Conservation (phyloP, 768 basidiomycete genomes). For the Tulasnella sp. region DNA sequence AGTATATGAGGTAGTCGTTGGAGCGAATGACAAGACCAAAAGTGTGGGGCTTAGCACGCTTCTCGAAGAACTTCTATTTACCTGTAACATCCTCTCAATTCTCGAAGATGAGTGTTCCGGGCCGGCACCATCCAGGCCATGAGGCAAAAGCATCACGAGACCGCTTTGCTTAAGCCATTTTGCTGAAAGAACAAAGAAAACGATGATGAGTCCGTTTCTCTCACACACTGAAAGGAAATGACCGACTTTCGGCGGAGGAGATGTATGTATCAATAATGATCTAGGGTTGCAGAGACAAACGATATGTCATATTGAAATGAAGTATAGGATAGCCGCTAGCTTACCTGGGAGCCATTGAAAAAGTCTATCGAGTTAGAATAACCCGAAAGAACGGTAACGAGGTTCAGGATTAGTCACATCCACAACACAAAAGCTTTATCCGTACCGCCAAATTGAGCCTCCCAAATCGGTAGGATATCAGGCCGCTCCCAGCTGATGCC, state of each 20-base stretch:
- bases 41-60: background rate
- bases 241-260: constrained; percentile 67
- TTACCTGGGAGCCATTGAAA: constrained; percentile 73
- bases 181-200: constrained; percentile 37
- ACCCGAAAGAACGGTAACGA: background rate
- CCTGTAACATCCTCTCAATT: constrained; percentile 84
- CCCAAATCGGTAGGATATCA: constrained; percentile 74
- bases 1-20: too few species aligned
- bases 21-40: background rate
- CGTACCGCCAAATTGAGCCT: constrained; percentile 46
- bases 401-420: background rate
- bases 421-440: background rate
- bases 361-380: constrained; percentile 39
- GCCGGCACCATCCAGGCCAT: constrained; percentile 84
- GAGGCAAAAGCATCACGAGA: constrained; percentile 71
- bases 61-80: constrained; percentile 21
- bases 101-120: constrained; percentile 87
- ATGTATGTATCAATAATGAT: constrained; percentile 85
- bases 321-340: background rate
- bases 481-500: constrained; percentile 84
- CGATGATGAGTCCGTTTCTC: background rate
- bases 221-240: background rate
- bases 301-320: too few species aligned
- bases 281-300: constrained; percentile 24
- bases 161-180: constrained; percentile 93